Percentiles rank a stretch among this genome's conserved stretches.
Evolutionary conservation across 2,329 filamentous ascomycete genomes (phyloP).

Genomic region (Claviceps citrina): DNA sequence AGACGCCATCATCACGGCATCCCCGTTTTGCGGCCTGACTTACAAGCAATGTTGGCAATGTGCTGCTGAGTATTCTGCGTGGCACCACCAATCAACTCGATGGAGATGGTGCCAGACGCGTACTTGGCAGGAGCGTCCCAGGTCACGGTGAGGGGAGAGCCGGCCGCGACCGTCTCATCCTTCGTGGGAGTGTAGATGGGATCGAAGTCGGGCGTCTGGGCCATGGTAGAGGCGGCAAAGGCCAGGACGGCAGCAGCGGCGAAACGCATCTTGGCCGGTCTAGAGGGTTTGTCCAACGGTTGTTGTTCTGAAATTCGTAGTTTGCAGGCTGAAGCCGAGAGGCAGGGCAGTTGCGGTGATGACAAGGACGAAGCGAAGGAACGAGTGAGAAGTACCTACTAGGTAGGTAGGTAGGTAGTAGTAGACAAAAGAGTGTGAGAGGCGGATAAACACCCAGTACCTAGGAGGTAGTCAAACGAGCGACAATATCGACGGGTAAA

Average conservation of each 20-base stretch:
- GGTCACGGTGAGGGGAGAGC: conserved; percentile 32
- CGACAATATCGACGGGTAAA: no score
- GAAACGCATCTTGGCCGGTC: conserved; percentile 41
- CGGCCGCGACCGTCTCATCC: conserved; percentile 30
- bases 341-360: no score
- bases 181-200: conserved; percentile 32
- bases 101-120: conserved; percentile 29
- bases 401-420: no score
- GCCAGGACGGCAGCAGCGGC: conserved; percentile 35
- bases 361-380: no score
- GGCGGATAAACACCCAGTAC: no score
- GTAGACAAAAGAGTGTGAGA: no score
- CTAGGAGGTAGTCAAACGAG: no score
- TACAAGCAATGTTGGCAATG: conserved; percentile 33
- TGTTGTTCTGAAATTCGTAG: not conserved
- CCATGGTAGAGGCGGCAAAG: conserved; percentile 33
- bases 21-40: conserved; percentile 15
- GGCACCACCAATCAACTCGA: conserved; percentile 39
- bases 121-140: conserved; percentile 32
- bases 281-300: no score
- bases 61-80: conserved; percentile 26
- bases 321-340: no score
- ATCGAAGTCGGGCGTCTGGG: conserved; percentile 42
- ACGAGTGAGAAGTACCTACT: no score
- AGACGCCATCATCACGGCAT: not conserved